Base-by-base conservation (phyloP, 495 filamentous ascomycete genomes). In the Neurospora sp. region DNA sequence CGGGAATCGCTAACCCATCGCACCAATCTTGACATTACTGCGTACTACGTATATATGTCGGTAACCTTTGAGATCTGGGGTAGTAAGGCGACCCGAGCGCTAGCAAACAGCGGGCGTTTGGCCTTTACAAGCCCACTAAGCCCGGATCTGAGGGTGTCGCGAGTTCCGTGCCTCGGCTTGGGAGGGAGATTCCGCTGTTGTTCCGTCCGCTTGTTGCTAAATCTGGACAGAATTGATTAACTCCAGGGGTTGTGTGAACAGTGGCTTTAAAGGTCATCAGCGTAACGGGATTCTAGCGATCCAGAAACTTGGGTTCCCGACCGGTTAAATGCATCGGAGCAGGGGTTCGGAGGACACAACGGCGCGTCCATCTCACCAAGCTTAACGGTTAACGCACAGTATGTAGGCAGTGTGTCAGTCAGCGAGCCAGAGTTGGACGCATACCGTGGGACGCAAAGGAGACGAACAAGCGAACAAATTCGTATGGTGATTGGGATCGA, bases 301-400 rank as follows among this genome's bases (percentile, higher is more conserved):
- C 80, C 80, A 76, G 76, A 69, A 74, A 72, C 78, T 73, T 80
- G 78, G 78, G 78, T 77, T 70, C 75, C 75, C 80, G 73, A 73
- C 76, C 79, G 77, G 79, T 76, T 80, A 78, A 80, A 77, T 74
- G 78, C 80, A 78, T 71, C 46, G 31, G 53, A 59, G 70, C 70
- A 46, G 70, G 70, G 70, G 40, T 61, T 69, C 73, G 73, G 78
- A 78, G 78, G 75, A 76, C 35, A 73, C 73, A 79, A 79, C 76
- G 77, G 76, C 77, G 77, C 76, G 70, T 75, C 27, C 53, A 76
- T 76, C 72, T 74, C 61, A 69, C 69, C 70, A 44, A 70, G 59
- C 42, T 20, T 69, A 76, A 74, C 77, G 69, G 75, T 66, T 35
- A 18, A 35, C 27, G 53, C 53, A 66, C 53, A 66, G 53, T 66